Base-by-base conservation (phyloP, 129 eudicot genomes). In the Heracleum sosnowskyi region DNA sequence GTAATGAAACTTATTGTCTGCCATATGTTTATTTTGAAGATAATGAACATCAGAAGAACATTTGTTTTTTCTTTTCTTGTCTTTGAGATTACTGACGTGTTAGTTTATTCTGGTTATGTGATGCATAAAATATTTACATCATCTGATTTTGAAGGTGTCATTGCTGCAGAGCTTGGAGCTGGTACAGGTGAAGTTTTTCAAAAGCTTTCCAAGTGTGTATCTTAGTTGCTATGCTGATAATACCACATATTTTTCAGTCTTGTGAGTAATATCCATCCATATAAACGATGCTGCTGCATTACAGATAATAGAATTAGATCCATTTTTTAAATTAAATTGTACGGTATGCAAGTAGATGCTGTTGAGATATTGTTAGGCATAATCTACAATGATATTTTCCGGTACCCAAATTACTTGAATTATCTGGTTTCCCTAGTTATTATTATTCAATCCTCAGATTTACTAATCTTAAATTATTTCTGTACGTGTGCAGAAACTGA, bases 81-180 rank as follows among this genome's bases (percentile, higher is more conserved):
- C 44, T 84, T 33, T 72, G 40, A 33, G 37, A 82, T 55, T 63
- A 45, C 77, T 80, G 28, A 87, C 68, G 80, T 74, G 66, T 46
- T 37, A 64, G 37, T 69, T 80, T 42, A 57, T 82, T 84, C 97
- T 72, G 97, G 91, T 82, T 91, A 89, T 87, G 91, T 94, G 82
- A 84, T 90, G 83, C 97, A 94, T 83, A 88, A 85, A 84, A 90
- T 89, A 89, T 82, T 78, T 55, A 85, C 82, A 46, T 86, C 98
- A 80, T 81, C 92, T 33, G 86, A 85, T 73, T 82, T 94, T 77
- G 85, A 88, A 79, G 92, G 88, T 60, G 82, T 91, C 80, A 84
- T 91, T 49, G 93, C 94, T 11, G 78, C 87, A 69, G 98, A 94
- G 86, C 98, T 94, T 84, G 98, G 98, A 79, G 93, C 98, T 73